These are phyloP conservation scores for Paraphaeosphaeria sporulosa DNA, from an alignment of 2,329 filamentous ascomycete genomes.

Conservation along the genomic window DNA sequence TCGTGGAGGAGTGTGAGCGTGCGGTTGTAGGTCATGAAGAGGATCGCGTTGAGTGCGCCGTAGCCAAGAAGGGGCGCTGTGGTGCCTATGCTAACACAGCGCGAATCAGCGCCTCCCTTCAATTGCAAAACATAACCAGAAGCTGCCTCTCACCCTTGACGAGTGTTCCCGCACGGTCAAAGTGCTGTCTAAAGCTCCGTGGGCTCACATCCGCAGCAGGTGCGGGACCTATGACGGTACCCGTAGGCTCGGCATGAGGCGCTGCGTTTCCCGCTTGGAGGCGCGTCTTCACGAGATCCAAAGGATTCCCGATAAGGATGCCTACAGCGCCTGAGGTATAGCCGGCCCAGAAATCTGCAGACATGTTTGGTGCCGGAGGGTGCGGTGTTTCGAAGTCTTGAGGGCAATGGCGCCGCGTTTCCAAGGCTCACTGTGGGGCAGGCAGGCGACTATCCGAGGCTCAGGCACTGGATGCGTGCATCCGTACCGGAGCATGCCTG, in stretches of 20 bases:
- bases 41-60: conserved; percentile 86
- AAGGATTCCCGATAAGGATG: conserved; percentile 87
- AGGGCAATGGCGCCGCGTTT: conserved; percentile 19
- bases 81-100: conserved; percentile 62
- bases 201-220: conserved; percentile 8
- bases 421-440: conserved; percentile 3
- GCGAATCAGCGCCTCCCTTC: conserved; percentile 13
- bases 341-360: conserved; percentile 91
- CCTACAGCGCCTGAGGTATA: conserved; percentile 86
- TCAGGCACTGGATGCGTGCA: conserved; percentile 1
- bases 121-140: too few relatives aligned
- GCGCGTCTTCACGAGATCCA: conserved; percentile 81
- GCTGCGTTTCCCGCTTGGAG: conserved; percentile 69
- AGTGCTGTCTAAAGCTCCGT: conserved; percentile 39
- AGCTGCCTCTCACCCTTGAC: conserved; percentile 40
- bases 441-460: conserved; percentile 14
- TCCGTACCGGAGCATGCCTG: neutral
- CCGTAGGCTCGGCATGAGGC: conserved; percentile 13
- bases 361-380: conserved; percentile 61
- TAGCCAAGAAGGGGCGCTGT: conserved; percentile 89
- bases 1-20: conserved; percentile 69
- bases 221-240: conserved; percentile 13
- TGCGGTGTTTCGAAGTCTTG: conserved; percentile 13
- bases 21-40: conserved; percentile 91
- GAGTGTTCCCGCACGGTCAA: conserved; percentile 47